phyloP scores from a whole-genome alignment of 306 rosid species.

The Sechiopsis laciniata region DNA sequence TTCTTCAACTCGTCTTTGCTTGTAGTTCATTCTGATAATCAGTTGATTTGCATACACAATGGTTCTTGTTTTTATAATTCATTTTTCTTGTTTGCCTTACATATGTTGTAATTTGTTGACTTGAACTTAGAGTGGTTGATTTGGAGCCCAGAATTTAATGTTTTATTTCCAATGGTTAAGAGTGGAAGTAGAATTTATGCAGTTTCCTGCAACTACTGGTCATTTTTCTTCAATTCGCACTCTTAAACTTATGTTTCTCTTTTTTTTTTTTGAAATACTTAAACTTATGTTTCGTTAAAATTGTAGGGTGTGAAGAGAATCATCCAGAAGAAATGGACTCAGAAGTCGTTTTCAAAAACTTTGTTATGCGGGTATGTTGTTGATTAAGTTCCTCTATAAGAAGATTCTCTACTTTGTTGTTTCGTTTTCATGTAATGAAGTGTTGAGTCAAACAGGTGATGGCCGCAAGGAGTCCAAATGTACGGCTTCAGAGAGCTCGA shows the following conservation, averaged over 20 bases:
- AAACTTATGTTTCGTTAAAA: neutral
- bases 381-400: neutral
- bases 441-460: slow-evolving; percentile 51
- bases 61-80: too few relatives aligned
- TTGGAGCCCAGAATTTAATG: neutral
- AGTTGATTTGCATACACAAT: neutral
- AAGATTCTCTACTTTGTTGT: neutral
- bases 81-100: neutral
- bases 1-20: neutral
- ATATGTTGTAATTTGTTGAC: neutral
- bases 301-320: slow-evolving; percentile 73
- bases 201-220: neutral
- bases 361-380: slow-evolving; percentile 77
- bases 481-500: slow-evolving; percentile 49
- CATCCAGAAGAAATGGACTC: slow-evolving; percentile 77
- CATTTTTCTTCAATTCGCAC: neutral
- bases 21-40: neutral
- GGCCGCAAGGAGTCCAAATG: slow-evolving; percentile 97
- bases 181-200: neutral
- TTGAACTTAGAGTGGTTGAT: neutral
- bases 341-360: slow-evolving; percentile 63
- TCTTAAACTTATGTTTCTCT: neutral
- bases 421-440: slow-evolving; percentile 12
- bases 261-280: too few relatives aligned
- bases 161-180: neutral